Conservation (phyloP, 768 basidiomycete species). For the Boletus reticulatus region DNA sequence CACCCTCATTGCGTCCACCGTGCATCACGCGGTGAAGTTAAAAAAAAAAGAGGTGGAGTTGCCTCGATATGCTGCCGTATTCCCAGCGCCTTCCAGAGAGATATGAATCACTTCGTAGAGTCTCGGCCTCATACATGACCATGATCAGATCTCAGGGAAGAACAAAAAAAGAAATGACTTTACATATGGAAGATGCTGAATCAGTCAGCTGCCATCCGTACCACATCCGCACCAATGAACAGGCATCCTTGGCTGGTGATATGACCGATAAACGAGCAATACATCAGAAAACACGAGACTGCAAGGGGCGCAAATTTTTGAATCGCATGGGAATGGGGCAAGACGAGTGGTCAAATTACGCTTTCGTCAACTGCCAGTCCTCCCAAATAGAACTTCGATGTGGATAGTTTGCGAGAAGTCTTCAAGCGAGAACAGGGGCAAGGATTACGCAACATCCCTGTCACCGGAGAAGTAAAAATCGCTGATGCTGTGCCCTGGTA, state of each 20-base stretch:
- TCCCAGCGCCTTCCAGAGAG: background rate
- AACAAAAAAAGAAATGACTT: conserved; percentile 1
- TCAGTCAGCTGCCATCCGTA: conserved; percentile 10
- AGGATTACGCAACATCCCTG: conserved; percentile 18
- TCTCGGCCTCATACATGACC: conserved; percentile 6
- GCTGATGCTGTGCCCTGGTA: conserved; percentile 21
- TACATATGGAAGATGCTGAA: conserved; percentile 2
- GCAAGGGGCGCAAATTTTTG: background rate
- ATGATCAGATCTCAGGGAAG: conserved; percentile 13
- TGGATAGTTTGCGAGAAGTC: background rate
- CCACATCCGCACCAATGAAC: conserved; percentile 1
- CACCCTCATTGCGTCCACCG: background rate
- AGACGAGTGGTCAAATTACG: background rate
- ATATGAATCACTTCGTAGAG: conserved; percentile 9
- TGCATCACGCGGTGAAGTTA: background rate
- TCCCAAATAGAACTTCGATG: conserved; percentile 2
- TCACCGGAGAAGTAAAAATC: conserved; percentile 19
- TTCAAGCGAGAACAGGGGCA: conserved; percentile 4
- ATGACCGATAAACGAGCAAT: background rate
- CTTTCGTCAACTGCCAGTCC: background rate
- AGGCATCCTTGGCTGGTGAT: background rate
- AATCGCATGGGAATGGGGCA: background rate
- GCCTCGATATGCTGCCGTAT: conserved; percentile 11
- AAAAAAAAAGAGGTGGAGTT: background rate
- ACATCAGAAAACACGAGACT: background rate